phyloP scores from a whole-genome alignment of 2,329 filamentous ascomycete genomes.

The Microsporum audouinii region DNA sequence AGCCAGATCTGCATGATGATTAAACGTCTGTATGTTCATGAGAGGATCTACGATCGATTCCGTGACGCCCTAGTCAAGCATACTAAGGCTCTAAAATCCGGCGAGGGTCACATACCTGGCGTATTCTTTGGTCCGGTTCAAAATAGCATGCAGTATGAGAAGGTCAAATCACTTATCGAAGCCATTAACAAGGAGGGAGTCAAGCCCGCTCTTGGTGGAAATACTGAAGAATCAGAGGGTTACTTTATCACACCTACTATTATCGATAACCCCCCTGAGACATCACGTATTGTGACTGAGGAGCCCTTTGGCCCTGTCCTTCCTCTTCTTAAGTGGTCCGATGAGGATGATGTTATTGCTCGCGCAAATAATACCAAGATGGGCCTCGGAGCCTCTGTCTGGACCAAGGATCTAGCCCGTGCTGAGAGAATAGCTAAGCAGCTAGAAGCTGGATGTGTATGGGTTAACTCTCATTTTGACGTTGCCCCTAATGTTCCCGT shows the following conservation, averaged over 20 bases:
- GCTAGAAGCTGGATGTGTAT: slow-evolving; percentile 45
- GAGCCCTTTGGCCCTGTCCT: slow-evolving; percentile 53
- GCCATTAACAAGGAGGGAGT: slow-evolving; percentile 44
- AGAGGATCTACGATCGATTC: slow-evolving; percentile 42
- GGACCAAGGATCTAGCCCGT: slow-evolving; percentile 38
- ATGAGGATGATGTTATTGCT: slow-evolving; percentile 34
- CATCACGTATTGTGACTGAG: slow-evolving; percentile 42
- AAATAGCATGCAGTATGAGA: slow-evolving; percentile 51
- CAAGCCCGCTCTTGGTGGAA: slow-evolving; percentile 40
- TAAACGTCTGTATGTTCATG: slow-evolving; percentile 48
- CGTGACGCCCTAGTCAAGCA: slow-evolving; percentile 35
- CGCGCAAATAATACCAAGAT: slow-evolving; percentile 39
- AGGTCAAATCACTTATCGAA: slow-evolving; percentile 42
- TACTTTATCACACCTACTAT: slow-evolving; percentile 47
- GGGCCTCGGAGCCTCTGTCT: slow-evolving; percentile 46
- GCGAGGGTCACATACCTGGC: slow-evolving; percentile 25
- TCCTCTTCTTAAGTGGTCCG: slow-evolving; percentile 47
- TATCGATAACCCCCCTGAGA: slow-evolving; percentile 43
- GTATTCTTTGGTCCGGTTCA: slow-evolving; percentile 49
- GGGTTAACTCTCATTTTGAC: slow-evolving; percentile 43
- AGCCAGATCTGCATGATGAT: slow-evolving; percentile 44
- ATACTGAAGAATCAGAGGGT: slow-evolving; percentile 29
- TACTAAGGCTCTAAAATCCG: slow-evolving; percentile 17
- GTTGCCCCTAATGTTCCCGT: slow-evolving; percentile 34
- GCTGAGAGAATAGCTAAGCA: slow-evolving; percentile 38